phyloP scores from a whole-genome alignment of 2,329 filamentous ascomycete species.

The Penicillium expansum region DNA sequence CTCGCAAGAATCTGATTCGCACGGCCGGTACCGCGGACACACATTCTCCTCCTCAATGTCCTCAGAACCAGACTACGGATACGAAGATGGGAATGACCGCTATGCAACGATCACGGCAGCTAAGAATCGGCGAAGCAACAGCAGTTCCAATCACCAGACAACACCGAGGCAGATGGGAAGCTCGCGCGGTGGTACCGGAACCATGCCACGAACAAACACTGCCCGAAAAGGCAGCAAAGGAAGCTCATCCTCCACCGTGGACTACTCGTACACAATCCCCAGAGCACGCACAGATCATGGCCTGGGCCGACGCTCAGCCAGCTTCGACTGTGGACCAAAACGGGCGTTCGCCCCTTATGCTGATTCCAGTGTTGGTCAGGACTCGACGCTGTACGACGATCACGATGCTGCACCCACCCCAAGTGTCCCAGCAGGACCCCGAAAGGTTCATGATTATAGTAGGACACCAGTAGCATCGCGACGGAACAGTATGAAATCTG shows the following conservation, averaged over 20 bases:
- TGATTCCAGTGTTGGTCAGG: slow-evolving; percentile 22
- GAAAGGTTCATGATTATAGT: slow-evolving; percentile 47
- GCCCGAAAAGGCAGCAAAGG: slow-evolving; percentile 67
- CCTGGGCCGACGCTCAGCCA: slow-evolving; percentile 42
- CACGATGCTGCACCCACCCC: slow-evolving; percentile 84
- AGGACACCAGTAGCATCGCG: slow-evolving; percentile 36
- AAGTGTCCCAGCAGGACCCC: slow-evolving; percentile 75
- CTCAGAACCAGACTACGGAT: slow-evolving; percentile 53
- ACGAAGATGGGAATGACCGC: slow-evolving; percentile 39
- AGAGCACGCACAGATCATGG: slow-evolving; percentile 31
- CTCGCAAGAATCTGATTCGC: slow-evolving; percentile 31
- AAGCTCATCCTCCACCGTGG: slow-evolving; percentile 74
- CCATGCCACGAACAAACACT: slow-evolving; percentile 25
- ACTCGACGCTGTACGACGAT: slow-evolving; percentile 43
- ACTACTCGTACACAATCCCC: slow-evolving; percentile 56
- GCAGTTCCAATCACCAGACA: slow-evolving; percentile 68
- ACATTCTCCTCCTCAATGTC: slow-evolving; percentile 60
- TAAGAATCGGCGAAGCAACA: slow-evolving; percentile 70
- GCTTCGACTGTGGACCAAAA: slow-evolving; percentile 46
- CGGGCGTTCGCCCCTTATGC: slow-evolving; percentile 27
- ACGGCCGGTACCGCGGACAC: slow-evolving; percentile 53
- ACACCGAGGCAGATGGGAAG: slow-evolving; percentile 62
- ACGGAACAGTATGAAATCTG: slow-evolving; percentile 45
- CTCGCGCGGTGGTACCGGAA: slow-evolving; percentile 45
- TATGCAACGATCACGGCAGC: slow-evolving; percentile 40